Conservation (phyloP, 1,284 basidiomycete genomes). For the Dichomitus squalens region DNA sequence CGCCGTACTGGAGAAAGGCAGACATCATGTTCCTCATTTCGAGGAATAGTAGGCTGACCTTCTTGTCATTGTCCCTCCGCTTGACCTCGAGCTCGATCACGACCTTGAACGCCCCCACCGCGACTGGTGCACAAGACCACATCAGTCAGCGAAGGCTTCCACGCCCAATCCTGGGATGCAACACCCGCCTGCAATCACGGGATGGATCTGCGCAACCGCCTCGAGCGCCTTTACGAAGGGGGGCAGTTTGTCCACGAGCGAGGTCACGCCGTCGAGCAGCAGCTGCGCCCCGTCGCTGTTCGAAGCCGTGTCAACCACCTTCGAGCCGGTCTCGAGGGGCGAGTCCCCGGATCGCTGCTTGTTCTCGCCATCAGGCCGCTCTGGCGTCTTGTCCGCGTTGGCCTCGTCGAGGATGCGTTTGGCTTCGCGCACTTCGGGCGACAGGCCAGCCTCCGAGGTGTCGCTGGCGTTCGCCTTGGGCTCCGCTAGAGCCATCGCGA, state of each 20-base stretch:
- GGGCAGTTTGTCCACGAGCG: constrained; percentile 27
- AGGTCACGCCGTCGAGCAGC: constrained; percentile 18
- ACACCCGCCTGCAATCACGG: constrained; percentile 30
- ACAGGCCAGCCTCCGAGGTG: too few relatives aligned
- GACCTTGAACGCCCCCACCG: constrained; percentile 45
- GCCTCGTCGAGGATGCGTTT: background rate
- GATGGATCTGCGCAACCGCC: too few relatives aligned
- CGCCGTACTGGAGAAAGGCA: constrained; percentile 41
- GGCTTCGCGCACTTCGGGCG: background rate
- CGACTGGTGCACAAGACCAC: too few relatives aligned
- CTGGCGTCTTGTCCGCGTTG: background rate
- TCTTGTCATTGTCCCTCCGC: constrained; percentile 45
- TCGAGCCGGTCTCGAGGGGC: background rate
- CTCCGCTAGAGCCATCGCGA: too few relatives aligned
- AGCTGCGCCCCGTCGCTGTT: background rate
- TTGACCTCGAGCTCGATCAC: constrained; percentile 43
- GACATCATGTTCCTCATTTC: constrained; percentile 50
- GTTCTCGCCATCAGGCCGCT: background rate
- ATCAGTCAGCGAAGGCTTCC: too few relatives aligned
- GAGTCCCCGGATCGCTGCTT: background rate
- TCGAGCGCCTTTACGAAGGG: constrained; percentile 23
- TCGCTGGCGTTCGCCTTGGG: too few relatives aligned
- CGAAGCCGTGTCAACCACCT: background rate
- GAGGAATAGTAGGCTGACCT: constrained; percentile 41
- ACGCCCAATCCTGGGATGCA: too few relatives aligned